A percentile compares a stretch with the other conserved stretches of the same genome.
These are phyloP conservation scores for Sordariomycetes sp. DNA, from an alignment of 2,329 filamentous ascomycete species.

Conservation along the genomic window DNA sequence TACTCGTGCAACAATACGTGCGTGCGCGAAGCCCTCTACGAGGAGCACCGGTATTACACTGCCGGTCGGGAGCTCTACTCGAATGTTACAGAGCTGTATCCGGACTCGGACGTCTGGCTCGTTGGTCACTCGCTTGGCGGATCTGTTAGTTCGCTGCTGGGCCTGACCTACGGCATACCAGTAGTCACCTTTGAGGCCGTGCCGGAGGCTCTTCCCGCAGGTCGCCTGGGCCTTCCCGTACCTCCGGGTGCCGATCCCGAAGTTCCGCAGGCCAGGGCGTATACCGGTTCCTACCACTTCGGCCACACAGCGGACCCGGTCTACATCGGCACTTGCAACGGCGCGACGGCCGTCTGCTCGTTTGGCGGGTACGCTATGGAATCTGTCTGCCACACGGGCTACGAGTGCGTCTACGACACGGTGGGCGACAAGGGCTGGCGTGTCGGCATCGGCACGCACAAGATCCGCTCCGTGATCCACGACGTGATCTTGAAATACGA, in stretches of 20 bases:
- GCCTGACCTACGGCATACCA: conserved; percentile 80
- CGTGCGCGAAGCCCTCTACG: conserved; percentile 57
- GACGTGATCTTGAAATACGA: conserved; percentile 81
- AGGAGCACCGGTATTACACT: conserved; percentile 85
- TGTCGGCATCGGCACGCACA: conserved; percentile 81
- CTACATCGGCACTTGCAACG: conserved; percentile 88
- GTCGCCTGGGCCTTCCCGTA: conserved; percentile 69
- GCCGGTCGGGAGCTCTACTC: conserved; percentile 81
- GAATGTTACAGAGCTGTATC: conserved; percentile 84
- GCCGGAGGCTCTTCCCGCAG: conserved; percentile 77
- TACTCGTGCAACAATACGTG: conserved; percentile 92
- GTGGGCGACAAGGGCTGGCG: conserved; percentile 87
- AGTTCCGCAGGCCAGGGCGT: conserved; percentile 54
- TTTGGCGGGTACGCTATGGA: conserved; percentile 91
- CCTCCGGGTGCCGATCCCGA: conserved; percentile 67
- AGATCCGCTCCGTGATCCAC: conserved; percentile 75
- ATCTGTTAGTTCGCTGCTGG: conserved; percentile 75
- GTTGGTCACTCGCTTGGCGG: conserved; percentile 88
- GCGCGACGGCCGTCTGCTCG: conserved; percentile 76
- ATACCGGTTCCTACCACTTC: conserved; percentile 78
- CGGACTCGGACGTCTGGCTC: conserved; percentile 74
- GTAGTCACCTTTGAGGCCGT: conserved; percentile 90
- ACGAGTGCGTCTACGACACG: conserved; percentile 83
- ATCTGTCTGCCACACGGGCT: conserved; percentile 79
- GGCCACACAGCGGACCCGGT: conserved; percentile 94